These are phyloP conservation scores for Hanseniaspora mollemarum DNA, from an alignment of 805 yeast genomes.

Conservation along the genomic window DNA sequence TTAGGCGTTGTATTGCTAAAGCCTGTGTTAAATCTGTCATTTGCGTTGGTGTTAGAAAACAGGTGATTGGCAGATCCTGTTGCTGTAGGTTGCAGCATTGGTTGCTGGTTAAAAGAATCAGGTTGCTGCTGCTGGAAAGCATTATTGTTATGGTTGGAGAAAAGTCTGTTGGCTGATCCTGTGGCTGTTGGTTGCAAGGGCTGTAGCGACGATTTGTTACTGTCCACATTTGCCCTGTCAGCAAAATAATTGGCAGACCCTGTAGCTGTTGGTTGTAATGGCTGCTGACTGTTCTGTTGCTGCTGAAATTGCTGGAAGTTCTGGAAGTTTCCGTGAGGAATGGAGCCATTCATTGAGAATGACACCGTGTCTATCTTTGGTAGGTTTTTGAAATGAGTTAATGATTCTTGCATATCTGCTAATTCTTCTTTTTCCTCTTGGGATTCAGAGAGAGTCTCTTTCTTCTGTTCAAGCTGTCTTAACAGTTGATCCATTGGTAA, in stretches of 20 bases:
- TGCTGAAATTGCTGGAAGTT: conserved; percentile 30
- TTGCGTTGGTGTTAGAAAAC: conserved; percentile 21
- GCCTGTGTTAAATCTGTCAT: neutral
- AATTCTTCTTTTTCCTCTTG: conserved; percentile 62
- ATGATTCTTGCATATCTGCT: conserved; percentile 62
- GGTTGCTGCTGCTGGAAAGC: neutral
- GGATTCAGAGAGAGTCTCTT: conserved; percentile 27
- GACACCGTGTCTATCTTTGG: conserved; percentile 65
- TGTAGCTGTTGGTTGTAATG: conserved; percentile 33
- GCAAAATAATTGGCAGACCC: conserved; percentile 33
- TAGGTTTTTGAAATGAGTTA: conserved; percentile 63
- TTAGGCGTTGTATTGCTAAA: conserved; percentile 1
- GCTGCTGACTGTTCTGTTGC: conserved; percentile 28
- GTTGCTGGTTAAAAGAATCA: neutral
- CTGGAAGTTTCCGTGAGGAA: conserved; percentile 23
- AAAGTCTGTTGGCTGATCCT: conserved; percentile 30
- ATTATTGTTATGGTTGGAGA: conserved; percentile 24
- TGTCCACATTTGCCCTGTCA: conserved; percentile 18
- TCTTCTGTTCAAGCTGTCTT: conserved; percentile 30
- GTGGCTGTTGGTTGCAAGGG: conserved; percentile 33
- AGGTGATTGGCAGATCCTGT: conserved; percentile 34
- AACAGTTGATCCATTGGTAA: conserved; percentile 70
- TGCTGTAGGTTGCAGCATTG: conserved; percentile 30
- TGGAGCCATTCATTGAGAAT: conserved; percentile 28
- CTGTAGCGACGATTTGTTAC: conserved; percentile 27